Percentiles rank a stretch among this genome's conserved stretches.
Conservation (phyloP, 2,329 filamentous ascomycete genomes). For the Botrytis fabae region DNA sequence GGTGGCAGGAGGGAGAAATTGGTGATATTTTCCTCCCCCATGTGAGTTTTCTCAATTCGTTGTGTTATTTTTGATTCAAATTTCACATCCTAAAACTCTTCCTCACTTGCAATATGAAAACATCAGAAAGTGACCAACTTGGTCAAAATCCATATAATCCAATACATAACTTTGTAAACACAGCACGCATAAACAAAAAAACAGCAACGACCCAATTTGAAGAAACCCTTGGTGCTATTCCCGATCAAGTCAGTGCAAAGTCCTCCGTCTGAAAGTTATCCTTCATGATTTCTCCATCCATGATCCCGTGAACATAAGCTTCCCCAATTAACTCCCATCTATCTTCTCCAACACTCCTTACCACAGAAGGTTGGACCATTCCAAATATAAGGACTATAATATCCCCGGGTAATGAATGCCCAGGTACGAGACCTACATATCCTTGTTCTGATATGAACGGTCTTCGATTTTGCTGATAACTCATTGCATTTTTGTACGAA, state of each 20-base stretch:
- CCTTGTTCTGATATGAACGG: slow-evolving; percentile 24
- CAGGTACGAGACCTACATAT: slow-evolving; percentile 23
- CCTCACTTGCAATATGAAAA: background rate
- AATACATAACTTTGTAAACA: background rate
- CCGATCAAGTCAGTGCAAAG: background rate
- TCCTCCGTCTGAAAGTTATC: background rate
- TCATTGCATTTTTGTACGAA: slow-evolving; percentile 21
- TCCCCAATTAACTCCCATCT: slow-evolving; percentile 18
- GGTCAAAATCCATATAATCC: background rate
- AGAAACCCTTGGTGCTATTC: background rate
- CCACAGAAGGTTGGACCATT: slow-evolving; percentile 16
- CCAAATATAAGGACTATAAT: slow-evolving; percentile 23
- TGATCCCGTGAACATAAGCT: slow-evolving; percentile 18
- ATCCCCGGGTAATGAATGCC: slow-evolving; percentile 18
- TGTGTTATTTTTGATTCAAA: background rate
- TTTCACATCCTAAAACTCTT: background rate
- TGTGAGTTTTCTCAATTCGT: background rate
- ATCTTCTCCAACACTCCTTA: slow-evolving; percentile 11
- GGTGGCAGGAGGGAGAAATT: background rate
- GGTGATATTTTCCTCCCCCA: background rate
- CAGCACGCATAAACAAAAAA: background rate
- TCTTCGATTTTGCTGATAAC: slow-evolving; percentile 18
- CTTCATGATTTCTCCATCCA: slow-evolving; percentile 21
- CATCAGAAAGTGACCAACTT: background rate
- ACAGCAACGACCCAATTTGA: background rate